Base-by-base conservation (phyloP, 2,329 filamentous ascomycete genomes). In the Leptographium lundbergii region DNA sequence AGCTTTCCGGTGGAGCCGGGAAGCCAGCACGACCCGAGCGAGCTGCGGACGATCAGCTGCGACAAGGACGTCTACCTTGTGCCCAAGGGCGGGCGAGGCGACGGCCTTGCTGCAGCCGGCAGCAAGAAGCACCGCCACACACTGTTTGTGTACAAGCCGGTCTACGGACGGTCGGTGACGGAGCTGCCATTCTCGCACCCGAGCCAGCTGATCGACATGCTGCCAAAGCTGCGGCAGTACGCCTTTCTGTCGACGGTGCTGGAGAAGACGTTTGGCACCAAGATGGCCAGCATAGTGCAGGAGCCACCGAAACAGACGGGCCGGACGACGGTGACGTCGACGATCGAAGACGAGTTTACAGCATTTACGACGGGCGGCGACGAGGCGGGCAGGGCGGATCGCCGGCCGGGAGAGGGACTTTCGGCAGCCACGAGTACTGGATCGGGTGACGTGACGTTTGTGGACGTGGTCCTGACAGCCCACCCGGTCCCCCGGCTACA, bases 121-220 rank as follows among this genome's bases (percentile, higher is more conserved):
- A 63, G 69, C 7, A 74, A 71, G 51, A 69, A 64, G 3, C 80
- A 85, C 65, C 69, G 71, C 14, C 88, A 86, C 66, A 82, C 79
- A 0, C 75, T 94, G 1, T 83, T 82, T 63, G 81, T 90, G 22
- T 82, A 87, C 58, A 89, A 89, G 69, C 81, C 83, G 2, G 87
- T 90, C 10, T 89, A 86, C 64, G 86, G 85, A 0, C 80, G 85
- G 59, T 76, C 77, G 3, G 70, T 95, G 10, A 80, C 79, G 1
- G 82, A 86, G 59, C 75, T 94, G 36, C 84, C 88, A 0, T 92
- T 95, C 67, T 82, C 83, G 2, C 89, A 95, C 66, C 89, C 89
- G 0, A 81, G 84, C 56, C 88, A 95, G 67, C 73, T 95, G 4
- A 74, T 91, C 7, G 78, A 81, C 57, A 82, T 91, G 67, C 76